phyloP scores from a whole-genome alignment of 139 green algal genomes.

The Chlorella sorokiniana region DNA sequence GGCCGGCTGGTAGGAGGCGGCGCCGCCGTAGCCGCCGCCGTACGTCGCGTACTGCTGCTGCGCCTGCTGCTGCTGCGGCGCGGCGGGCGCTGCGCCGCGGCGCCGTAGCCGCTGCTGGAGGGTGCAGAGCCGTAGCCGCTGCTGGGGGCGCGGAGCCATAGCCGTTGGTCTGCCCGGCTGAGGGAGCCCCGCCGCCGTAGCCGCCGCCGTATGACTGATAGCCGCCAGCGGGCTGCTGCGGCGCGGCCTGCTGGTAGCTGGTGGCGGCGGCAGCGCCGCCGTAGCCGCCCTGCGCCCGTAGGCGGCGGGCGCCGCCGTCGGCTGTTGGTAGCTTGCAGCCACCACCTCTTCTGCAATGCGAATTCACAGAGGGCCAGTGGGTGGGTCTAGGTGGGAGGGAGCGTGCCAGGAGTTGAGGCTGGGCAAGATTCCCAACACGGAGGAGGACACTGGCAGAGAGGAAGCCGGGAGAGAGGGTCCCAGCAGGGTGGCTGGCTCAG shows the following conservation, averaged over 20 bases:
- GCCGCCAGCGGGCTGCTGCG: neutral
- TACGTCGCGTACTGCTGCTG: neutral
- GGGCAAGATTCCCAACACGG: too few relatives aligned
- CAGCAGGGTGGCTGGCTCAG: conserved; percentile 6
- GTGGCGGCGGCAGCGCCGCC: neutral
- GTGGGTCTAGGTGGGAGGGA: too few relatives aligned
- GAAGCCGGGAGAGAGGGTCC: too few relatives aligned
- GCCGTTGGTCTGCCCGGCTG: neutral
- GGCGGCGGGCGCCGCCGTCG: neutral
- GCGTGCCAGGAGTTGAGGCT: too few relatives aligned
- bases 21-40: conserved; percentile 11
- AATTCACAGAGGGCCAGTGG: too few relatives aligned
- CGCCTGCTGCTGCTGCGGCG: conserved; percentile 26
- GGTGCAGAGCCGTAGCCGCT: conserved; percentile 25
- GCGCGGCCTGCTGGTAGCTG: neutral
- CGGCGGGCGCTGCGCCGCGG: neutral
- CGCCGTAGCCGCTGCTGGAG: conserved; percentile 18
- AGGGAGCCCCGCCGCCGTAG: neutral
- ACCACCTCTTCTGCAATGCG: conserved; percentile 23
- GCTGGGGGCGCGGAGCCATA: conserved; percentile 24
- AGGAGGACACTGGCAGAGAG: too few relatives aligned
- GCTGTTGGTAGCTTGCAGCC: conserved; percentile 11
- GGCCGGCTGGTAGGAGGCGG: conserved; percentile 5
- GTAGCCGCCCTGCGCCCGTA: conserved; percentile 16
- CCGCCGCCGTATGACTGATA: neutral